Base-by-base conservation (phyloP, 148 eudicot genomes). In the Nepenthes gracilis region DNA sequence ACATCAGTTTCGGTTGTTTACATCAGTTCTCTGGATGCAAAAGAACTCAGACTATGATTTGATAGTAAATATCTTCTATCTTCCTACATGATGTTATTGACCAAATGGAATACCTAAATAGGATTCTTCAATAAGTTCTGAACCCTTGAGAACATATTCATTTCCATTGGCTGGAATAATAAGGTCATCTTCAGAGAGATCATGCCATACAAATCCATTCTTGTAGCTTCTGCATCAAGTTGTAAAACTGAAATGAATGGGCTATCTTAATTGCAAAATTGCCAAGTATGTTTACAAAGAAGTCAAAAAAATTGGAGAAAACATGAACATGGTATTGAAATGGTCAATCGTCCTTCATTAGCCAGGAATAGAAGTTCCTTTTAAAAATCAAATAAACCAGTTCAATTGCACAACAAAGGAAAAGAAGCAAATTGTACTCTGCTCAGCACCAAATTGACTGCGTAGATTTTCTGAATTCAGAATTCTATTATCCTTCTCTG, bases 201-300 rank as follows among this genome's bases (percentile, higher is more conserved):
- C 97, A 72, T 91, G 95, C 97, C 97, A 91, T 53, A 91, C 97
- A 82, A 79, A 91, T 59, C 97, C 93, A 64, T 73, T 91, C 75
- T 88, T 87, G 70, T 91, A 91, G 79, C 95, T 87, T 79, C 97
- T 91, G 90, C 68, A 78, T 6, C 12, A 55, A 40, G 6, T 5
- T 49, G 53, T 6, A 49, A 49, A 49, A 49, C 53, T 10, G 15
- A 6, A 10, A n/a, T 49, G 52, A 49, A 49, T 2, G 11, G 12
- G 6, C 53, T 10, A 49, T n/a, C 11, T 12, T 45, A 45, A 6
- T 5, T 6, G 6, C 11, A 45, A 6, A 45, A 45, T 5, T 10
- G 15, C 53, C 6, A 5, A 49, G 53, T 10, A 49, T n/a, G 10
- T n/a, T 10, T 2, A 49, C 12, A 49, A n/a, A 49, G 2, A 11